Percentiles rank a stretch among this genome's conserved stretches.
Conservation (phyloP, 257 asterid genomes). For the Nicotiana paniculata region DNA sequence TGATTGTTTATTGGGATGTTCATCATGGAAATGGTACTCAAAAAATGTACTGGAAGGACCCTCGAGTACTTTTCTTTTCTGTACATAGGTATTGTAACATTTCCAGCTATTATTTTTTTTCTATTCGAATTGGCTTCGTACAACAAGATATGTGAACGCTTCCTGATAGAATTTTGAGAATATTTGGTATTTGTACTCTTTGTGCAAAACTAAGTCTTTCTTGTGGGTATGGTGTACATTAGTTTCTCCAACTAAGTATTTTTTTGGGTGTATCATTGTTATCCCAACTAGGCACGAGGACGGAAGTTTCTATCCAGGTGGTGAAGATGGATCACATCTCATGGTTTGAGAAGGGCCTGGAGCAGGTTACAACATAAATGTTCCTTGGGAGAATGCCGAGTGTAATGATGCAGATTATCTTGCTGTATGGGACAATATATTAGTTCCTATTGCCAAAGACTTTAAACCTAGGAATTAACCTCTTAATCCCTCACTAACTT, state of each 20-base stretch:
- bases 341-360: constrained; percentile 87
- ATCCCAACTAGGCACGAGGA: constrained; percentile 46
- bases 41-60: constrained; percentile 75
- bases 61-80: constrained; percentile 91
- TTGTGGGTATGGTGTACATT: too few relatives aligned
- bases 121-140: background rate
- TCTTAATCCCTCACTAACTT: too few relatives aligned
- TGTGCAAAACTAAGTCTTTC: too few relatives aligned
- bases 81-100: constrained; percentile 65
- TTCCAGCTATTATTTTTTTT: background rate
- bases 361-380: constrained; percentile 83
- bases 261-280: too few relatives aligned
- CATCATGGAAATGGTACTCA: constrained; percentile 99
- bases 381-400: constrained; percentile 77
- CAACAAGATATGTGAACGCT: too few relatives aligned
- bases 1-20: constrained; percentile 97
- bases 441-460: constrained; percentile 85
- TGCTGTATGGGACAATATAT: constrained; percentile 90
- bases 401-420: constrained; percentile 95
- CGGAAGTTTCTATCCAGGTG: constrained; percentile 72
- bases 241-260: too few relatives aligned
- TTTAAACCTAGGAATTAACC: too few relatives aligned
- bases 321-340: constrained; percentile 64
- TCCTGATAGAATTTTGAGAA: too few relatives aligned
- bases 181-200: too few relatives aligned